Percentiles rank a stretch among this genome's conserved stretches.
Evolutionary conservation across 352 stramenopile species (phyloP).

Genomic region (Phytophthora hibernalis): DNA sequence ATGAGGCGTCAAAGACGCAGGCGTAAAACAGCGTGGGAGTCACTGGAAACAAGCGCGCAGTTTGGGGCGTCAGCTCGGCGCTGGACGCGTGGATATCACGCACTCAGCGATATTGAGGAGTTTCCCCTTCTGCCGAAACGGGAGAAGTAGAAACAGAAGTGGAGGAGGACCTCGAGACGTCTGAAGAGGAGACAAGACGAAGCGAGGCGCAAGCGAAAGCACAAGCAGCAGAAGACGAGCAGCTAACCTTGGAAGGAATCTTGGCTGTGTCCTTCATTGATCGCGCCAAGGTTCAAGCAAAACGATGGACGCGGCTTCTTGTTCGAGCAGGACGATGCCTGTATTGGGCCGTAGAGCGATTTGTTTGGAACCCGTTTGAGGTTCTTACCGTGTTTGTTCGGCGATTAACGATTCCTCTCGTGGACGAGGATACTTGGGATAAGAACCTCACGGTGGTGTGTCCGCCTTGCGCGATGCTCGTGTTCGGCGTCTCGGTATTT

Average conservation of each 20-base stretch:
- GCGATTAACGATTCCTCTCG: conserved; percentile 76
- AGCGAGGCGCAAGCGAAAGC: conserved; percentile 26
- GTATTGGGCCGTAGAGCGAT: conserved; percentile 47
- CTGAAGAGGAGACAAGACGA: conserved; percentile 26
- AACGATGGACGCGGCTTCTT: conserved; percentile 30
- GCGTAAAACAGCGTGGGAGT: conserved; percentile 66
- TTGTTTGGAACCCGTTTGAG: conserved; percentile 80
- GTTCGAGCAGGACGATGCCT: conserved; percentile 23
- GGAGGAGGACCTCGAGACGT: conserved; percentile 21
- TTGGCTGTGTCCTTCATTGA: conserved; percentile 25
- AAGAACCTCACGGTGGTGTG: conserved; percentile 76
- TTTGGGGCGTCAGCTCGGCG: conserved; percentile 61
- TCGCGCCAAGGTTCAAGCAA: conserved; percentile 28
- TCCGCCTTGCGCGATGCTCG: conserved; percentile 64
- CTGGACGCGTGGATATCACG: conserved; percentile 74
- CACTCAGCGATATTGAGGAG: conserved; percentile 69
- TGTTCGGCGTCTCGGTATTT: conserved; percentile 65
- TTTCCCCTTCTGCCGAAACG: conserved; percentile 33
- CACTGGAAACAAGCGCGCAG: conserved; percentile 61
- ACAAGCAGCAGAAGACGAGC: conserved; percentile 27
- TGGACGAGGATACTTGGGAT: conserved; percentile 85
- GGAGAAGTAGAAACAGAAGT: conserved; percentile 18
- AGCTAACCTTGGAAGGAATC: conserved; percentile 24
- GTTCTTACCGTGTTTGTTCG: conserved; percentile 72
- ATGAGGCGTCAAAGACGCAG: conserved; percentile 47